Evolutionary conservation across 164 flowering plant species (phyloP).

Genomic region (Houttuynia cordata): DNA sequence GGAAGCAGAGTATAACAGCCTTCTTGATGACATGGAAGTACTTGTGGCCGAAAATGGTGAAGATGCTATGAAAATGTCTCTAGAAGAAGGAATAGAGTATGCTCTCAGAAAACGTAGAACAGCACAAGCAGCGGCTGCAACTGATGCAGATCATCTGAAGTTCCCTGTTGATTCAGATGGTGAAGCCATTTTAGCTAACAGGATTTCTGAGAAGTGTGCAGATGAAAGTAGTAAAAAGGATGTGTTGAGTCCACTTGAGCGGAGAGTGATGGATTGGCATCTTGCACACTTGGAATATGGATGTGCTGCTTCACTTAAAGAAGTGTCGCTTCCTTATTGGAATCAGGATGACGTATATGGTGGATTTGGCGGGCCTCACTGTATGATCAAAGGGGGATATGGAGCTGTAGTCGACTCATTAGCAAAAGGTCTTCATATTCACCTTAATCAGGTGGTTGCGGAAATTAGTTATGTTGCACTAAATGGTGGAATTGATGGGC

Average conservation of each 20-base stretch:
- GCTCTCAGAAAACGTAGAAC: conserved; percentile 61
- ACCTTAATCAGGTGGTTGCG: conserved; percentile 70
- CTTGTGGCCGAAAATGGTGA: conserved; percentile 87
- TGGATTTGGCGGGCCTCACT: conserved; percentile 99
- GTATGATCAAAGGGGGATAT: conserved; percentile 99
- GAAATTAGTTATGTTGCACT: conserved; percentile 35
- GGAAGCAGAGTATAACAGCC: conserved; percentile 88
- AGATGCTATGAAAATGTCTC: conserved; percentile 79
- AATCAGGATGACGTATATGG: conserved; percentile 98
- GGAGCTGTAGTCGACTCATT: conserved; percentile 79
- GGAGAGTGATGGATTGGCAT: conserved; percentile 99
- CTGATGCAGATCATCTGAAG: conserved; percentile 12
- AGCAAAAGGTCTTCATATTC: conserved; percentile 54
- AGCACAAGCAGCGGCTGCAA: background rate
- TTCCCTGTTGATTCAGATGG: conserved; percentile 9
- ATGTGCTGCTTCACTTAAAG: conserved; percentile 91
- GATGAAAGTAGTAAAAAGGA: conserved; percentile 21
- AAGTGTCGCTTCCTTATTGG: conserved; percentile 97
- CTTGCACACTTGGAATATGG: conserved; percentile 95
- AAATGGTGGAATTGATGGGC: conserved; percentile 18
- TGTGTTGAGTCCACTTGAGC: conserved; percentile 72
- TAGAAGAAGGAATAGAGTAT: conserved; percentile 94
- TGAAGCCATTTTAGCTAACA: conserved; percentile 10
- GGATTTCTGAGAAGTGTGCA: conserved; percentile 2
- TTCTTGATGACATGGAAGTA: conserved; percentile 87